Base-by-base conservation (phyloP, 805 yeast species). In the Candida sakaeoensis region DNA sequence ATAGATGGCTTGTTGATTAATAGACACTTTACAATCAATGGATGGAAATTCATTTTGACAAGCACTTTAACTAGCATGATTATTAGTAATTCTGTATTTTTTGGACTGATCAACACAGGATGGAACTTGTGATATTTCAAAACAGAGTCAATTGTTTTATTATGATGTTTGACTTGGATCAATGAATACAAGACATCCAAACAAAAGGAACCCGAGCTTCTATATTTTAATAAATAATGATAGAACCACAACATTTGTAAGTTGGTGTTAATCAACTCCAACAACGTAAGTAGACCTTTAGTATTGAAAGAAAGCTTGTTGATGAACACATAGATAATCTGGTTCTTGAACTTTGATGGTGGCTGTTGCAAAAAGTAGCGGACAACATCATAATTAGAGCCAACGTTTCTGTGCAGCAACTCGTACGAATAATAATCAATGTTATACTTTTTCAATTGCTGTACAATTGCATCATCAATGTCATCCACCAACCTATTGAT, bases 1-100 rank as follows among this genome's bases (percentile, higher is more conserved):
- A 36, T 42, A 39, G 40, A 2, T 17, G 45, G 45, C 10, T 39
- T 33, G 14, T 40, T 36, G 29, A 41, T 28, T 17, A 41, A 22
- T 25, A 44, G 17, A 24, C 43, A 37, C 22, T 38, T 41, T 8
- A 41, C 30, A 13, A 43, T 10, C 5, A 36, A 4, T 14, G 33
- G 36, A 9, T 41, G 14, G 14, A 22, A 36, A 9, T 36, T 35
- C 15, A 28, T 13, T 34, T 21, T 21, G 3, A 8, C 9, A 2
- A 42, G 15, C 5, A 42, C 22, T 32, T 39, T 30, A n/a, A 36
- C 10, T 22, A 34, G 30, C 10, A 42, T 30, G 10, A 34, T 8
- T 8, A 42, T 15, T 7, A 42, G 22, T 8, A 17, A n/a, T 8
- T 34, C 10, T 9, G 37, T 13, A n/a, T 38, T 35, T 14, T 14